Evolutionary conservation across 2,329 filamentous ascomycete species (phyloP), one percentile per base, ranked within the genome.

Genomic region (Bipolaris oryzae): DNA sequence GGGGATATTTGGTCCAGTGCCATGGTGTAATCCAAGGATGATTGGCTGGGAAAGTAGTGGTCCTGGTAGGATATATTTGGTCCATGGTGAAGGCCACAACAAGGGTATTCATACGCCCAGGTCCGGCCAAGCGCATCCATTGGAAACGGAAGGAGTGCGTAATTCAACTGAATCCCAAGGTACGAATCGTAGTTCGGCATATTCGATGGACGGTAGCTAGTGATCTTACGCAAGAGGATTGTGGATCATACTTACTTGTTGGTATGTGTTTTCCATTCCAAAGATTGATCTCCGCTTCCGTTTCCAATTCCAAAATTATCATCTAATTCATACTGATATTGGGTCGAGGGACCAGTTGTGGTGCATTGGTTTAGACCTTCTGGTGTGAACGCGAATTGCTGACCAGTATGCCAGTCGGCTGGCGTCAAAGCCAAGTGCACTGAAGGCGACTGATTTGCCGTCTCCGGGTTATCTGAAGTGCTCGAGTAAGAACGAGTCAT

Each of bases 401-500:
- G 45, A 10, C 37, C 20, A 11, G 31, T 20, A 21, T 35, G 43
- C 39, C 34, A 44, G 15, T 38, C 37, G 7, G 28, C 28, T 3
- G n/a, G 1, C 11, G 44, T 13, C 18, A 52, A 7, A 23, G 25
- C 42, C 7, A 38, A 38, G 10, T 28, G 45, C 20, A 28, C 16
- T 2, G 16, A 13, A 34, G 7, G 9, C 38, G 49, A 33, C 15
- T 48, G 58, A 18, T 25, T 21, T 10, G 31, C 31, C 39, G 13
- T 20, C 9, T 50, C 48, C 16, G 52, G 47, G 42, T 20, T 37
- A 28, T 42, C 42, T 41, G 54, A 53, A 20, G 18, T 15, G 31
- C 10, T 21, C 10, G 62, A 61, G 37, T 61, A 53, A 13, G 60
- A 48, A 16, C 50, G 62, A 21, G 55, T 48, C 60, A 62, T 58